phyloP scores from a whole-genome alignment of 139 green algal species.

The Desmodesmus armatus region DNA sequence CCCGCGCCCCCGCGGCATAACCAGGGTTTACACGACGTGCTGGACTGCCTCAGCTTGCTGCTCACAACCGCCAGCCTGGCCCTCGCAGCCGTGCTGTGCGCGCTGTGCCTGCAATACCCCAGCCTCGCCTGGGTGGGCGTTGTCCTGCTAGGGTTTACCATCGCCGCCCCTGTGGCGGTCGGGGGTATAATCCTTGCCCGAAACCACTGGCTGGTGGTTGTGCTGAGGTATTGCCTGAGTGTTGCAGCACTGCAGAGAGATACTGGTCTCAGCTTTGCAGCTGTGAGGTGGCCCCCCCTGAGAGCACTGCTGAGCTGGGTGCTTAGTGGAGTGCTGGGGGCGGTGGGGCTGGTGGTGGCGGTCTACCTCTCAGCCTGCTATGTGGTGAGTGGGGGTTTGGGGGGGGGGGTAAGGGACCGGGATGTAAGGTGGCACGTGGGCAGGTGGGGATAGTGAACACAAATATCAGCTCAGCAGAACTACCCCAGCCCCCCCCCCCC shows the following conservation, averaged over 20 bases:
- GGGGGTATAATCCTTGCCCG: constrained; percentile 29
- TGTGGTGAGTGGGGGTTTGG: constrained; percentile 17
- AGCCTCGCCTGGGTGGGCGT: constrained; percentile 19
- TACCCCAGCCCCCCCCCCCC: too few relatives aligned
- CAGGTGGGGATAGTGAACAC: too few relatives aligned
- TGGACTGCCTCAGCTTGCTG: background rate
- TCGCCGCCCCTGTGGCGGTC: constrained; percentile 16
- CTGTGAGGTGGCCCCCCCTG: too few relatives aligned
- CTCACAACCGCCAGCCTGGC: background rate
- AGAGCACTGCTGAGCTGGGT: too few relatives aligned
- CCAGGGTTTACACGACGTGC: background rate
- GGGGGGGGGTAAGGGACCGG: too few relatives aligned
- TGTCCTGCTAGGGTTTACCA: constrained; percentile 15
- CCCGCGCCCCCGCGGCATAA: background rate
- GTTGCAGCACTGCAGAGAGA: constrained; percentile 28
- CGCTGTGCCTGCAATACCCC: background rate
- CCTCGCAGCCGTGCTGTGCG: background rate
- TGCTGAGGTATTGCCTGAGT: constrained; percentile 35
- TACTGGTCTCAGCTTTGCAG: background rate
- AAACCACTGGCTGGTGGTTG: constrained; percentile 44
- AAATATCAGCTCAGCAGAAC: too few relatives aligned
- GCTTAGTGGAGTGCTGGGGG: background rate
- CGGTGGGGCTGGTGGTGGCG: constrained; percentile 36
- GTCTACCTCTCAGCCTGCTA: constrained; percentile 42
- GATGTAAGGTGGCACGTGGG: too few relatives aligned